These are phyloP conservation scores for Pelargonium fulgidum DNA, from an alignment of 441 rosid species.

Conservation along the genomic window DNA sequence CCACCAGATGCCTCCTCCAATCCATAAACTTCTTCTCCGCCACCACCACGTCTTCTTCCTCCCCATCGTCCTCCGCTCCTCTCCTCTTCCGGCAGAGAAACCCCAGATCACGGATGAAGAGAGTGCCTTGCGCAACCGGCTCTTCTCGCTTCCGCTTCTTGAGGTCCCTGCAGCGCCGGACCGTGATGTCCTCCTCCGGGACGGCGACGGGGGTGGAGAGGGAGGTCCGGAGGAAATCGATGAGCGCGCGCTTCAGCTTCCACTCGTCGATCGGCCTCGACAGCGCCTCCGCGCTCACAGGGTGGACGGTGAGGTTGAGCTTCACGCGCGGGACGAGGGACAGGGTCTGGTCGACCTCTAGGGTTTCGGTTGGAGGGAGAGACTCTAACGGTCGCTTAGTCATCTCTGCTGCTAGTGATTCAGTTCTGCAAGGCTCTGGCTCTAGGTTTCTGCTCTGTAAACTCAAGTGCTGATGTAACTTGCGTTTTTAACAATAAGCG, in stretches of 20 bases:
- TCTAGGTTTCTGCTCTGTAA: neutral
- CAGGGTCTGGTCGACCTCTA: constrained; percentile 64
- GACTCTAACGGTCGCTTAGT: constrained; percentile 43
- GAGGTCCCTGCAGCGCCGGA: constrained; percentile 58
- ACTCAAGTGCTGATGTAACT: no score
- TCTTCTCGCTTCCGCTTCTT: constrained; percentile 89
- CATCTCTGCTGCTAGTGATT: constrained; percentile 4
- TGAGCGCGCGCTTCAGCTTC: constrained; percentile 71
- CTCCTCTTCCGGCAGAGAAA: constrained; percentile 37
- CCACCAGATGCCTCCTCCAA: constrained; percentile 59
- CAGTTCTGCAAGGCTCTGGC: neutral
- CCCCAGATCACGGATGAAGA: constrained; percentile 69
- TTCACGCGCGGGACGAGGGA: constrained; percentile 60
- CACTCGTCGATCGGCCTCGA: constrained; percentile 79
- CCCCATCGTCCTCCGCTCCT: neutral
- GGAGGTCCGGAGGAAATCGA: constrained; percentile 55
- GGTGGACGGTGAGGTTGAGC: constrained; percentile 56
- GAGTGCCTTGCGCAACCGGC: constrained; percentile 66
- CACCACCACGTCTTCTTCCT: constrained; percentile 21
- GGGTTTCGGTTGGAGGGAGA: constrained; percentile 46
- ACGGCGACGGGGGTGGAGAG: constrained; percentile 41
- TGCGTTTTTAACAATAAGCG: neutral
- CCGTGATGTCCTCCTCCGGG: constrained; percentile 60
- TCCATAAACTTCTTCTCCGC: constrained; percentile 42
- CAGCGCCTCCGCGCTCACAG: constrained; percentile 36